Base-by-base conservation (phyloP, 169 alveolate species). In the Plasmodium gallinaceum region DNA sequence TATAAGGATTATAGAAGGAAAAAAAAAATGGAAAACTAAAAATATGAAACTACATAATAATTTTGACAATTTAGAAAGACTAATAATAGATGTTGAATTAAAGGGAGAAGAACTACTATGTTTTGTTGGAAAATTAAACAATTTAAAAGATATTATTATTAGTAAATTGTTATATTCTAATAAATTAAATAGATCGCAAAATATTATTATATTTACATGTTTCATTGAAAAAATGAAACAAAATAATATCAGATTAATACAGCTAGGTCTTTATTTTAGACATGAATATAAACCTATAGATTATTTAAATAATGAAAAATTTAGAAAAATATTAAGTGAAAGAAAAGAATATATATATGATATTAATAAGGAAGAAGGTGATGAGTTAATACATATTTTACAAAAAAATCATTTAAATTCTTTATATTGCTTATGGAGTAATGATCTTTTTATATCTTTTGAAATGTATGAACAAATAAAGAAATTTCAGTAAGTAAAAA, bases 401-500 rank as follows among this genome's bases (percentile, higher is more conserved):
- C 65, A 80, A 26, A 80, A 65, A 60, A 80, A 80, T 58, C 90
- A 80, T 24, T 80, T 68, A 24, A 48, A 80, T 18, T 80, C 90
- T 16, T 61, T 80, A 26, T 80, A 80, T 48, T 80, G 90, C 45
- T 58, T 80, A 20, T 80, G 90, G 90, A 80, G 90, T 61, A 80
- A 68, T 45, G 90, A 80, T 42, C 71, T 80, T 24, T 80, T 80
- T 32, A 80, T 80, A 39, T 80, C 90, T 20, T 80, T 42, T 60
- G 90, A 66, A 7, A 80, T 80, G 90, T 80, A 66, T 58, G 83
- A 68, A 26, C 78, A 58, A n/a, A 80, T 80, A 42, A 42, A 58
- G n/a, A 80, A 68, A n/a, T 80, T 80, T 58, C 66, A 58, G 90
- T 80, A 70, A 6, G 70, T 5, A 22, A 5, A 43, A 62, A 62